These are phyloP conservation scores for Syncephalastrum racemosum DNA, from an alignment of 371 early-diverging fungal species.

Conservation along the genomic window DNA sequence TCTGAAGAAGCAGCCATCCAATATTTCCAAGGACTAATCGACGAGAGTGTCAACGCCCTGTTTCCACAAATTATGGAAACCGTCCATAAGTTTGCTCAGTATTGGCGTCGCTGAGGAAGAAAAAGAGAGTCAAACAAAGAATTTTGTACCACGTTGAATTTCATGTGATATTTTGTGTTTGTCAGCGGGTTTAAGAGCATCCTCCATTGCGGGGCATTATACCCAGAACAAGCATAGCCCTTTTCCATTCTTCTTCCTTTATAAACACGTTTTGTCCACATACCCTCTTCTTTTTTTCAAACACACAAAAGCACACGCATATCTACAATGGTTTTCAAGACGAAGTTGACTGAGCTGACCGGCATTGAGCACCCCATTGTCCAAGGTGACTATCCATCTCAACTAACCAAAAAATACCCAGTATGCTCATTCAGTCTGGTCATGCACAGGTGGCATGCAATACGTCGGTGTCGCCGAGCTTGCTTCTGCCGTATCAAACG, in stretches of 20 bases:
- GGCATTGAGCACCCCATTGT: conserved; percentile 73
- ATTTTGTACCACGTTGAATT: no score
- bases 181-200: no score
- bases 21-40: conserved; percentile 87
- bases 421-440: no score
- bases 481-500: conserved; percentile 93
- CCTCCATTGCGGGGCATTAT: no score
- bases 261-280: no score
- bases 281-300: no score
- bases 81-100: conserved; percentile 93
- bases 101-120: conserved; percentile 67
- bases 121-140: no score
- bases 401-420: no score
- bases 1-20: conserved; percentile 94
- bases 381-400: conserved; percentile 30
- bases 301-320: no score
- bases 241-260: no score
- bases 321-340: conserved; percentile 52
- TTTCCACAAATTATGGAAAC: conserved; percentile 98
- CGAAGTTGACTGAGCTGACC: conserved; percentile 62
- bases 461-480: conserved; percentile 74
- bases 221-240: no score
- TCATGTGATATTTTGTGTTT: no score
- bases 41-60: conserved; percentile 90
- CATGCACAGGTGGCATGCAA: conserved; percentile 18